These are phyloP conservation scores for Jackrogersella minutella DNA, from an alignment of 495 filamentous ascomycete species.

Conservation along the genomic window DNA sequence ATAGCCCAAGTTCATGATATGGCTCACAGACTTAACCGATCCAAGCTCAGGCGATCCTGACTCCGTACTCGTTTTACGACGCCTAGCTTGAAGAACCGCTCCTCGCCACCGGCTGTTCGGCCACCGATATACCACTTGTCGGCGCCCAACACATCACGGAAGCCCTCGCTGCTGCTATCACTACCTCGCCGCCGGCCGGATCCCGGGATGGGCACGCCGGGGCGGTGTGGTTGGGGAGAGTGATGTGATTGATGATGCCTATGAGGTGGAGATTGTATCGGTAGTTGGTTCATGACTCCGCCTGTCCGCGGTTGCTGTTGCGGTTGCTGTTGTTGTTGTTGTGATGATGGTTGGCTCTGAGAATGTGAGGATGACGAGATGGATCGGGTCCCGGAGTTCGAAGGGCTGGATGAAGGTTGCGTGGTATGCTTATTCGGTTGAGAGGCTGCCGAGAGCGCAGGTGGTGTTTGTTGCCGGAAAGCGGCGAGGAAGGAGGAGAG, in stretches of 20 bases:
- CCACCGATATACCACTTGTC: conserved; percentile 92
- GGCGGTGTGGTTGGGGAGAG: conserved; percentile 35
- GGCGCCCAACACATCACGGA: conserved; percentile 75
- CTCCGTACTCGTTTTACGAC: conserved; percentile 64
- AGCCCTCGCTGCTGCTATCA: conserved; percentile 79
- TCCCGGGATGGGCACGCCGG: conserved; percentile 49
- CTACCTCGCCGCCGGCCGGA: conserved; percentile 71
- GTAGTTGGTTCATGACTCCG: conserved; percentile 54
- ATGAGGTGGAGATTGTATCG: conserved; percentile 52
- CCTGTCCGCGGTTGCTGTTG: conserved; percentile 48
- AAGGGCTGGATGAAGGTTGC: conserved; percentile 35
- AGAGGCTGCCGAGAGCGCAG: conserved; percentile 47
- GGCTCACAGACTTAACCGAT: conserved; percentile 63
- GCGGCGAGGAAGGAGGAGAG: conserved; percentile 86
- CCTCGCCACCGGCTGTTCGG: conserved; percentile 82
- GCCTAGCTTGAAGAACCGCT: conserved; percentile 80
- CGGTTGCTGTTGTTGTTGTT: conserved; percentile 47
- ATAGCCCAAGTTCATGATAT: not conserved
- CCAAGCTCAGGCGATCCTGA: conserved; percentile 63
- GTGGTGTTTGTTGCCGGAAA: conserved; percentile 65
- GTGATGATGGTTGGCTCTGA: conserved; percentile 41
- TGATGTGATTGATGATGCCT: conserved; percentile 34
- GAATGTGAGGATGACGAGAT: conserved; percentile 51
- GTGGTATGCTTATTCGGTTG: conserved; percentile 56
- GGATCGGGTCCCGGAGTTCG: conserved; percentile 50